Conservation (phyloP, 2,329 filamentous ascomycete genomes). For the Colletotrichum horii region DNA sequence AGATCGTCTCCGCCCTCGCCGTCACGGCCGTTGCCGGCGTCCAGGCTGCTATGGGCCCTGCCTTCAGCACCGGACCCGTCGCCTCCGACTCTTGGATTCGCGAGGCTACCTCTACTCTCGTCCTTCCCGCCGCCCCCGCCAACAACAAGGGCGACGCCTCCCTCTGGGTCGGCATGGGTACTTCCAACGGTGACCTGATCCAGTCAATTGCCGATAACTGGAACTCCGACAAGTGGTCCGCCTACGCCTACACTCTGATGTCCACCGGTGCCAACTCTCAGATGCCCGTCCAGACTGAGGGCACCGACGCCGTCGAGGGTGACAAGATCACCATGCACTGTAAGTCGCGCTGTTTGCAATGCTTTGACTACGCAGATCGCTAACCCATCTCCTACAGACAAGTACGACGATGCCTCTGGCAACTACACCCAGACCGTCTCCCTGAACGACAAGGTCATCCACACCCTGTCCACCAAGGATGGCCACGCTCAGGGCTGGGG, state of each 20-base stretch:
- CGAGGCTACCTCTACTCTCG: slow-evolving; percentile 46
- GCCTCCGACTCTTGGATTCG: slow-evolving; percentile 44
- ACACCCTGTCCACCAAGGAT: slow-evolving; percentile 48
- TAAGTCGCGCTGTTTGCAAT: background rate
- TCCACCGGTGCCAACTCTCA: slow-evolving; percentile 29
- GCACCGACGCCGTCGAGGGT: background rate
- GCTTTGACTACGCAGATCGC: background rate
- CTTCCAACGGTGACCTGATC: slow-evolving; percentile 49
- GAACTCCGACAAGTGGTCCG: slow-evolving; percentile 36
- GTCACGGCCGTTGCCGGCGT: slow-evolving; percentile 7
- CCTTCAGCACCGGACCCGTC: slow-evolving; percentile 50
- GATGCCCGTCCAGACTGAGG: slow-evolving; percentile 10
- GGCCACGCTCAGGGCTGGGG: slow-evolving; percentile 48
- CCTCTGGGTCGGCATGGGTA: slow-evolving; percentile 55
- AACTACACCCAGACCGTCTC: slow-evolving; percentile 19
- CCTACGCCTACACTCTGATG: slow-evolving; percentile 47
- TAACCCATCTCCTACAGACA: background rate
- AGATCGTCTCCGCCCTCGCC: slow-evolving; percentile 8
- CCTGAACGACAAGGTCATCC: slow-evolving; percentile 32
- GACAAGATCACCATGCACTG: slow-evolving; percentile 21
- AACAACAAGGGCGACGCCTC: slow-evolving; percentile 41
- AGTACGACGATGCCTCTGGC: slow-evolving; percentile 9
- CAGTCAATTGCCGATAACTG: slow-evolving; percentile 49
- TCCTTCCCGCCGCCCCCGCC: slow-evolving; percentile 42
- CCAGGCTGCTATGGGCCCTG: slow-evolving; percentile 36